These are phyloP conservation scores for Paramecium primaurelia DNA, from an alignment of 73 alveolate species.

Conservation along the genomic window DNA sequence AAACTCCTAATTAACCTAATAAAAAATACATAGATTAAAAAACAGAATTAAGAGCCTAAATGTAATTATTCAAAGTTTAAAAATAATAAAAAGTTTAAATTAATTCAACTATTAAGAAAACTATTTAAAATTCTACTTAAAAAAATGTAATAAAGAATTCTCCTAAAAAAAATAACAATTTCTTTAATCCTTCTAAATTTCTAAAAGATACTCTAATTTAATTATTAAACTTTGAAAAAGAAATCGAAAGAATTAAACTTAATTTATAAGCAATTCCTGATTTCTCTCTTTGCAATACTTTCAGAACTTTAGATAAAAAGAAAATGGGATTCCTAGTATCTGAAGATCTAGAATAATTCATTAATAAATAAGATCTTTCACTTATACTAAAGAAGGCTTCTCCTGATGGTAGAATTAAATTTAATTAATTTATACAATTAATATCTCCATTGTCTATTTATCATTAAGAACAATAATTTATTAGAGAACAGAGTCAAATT, in stretches of 20 bases:
- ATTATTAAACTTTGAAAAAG: neutral
- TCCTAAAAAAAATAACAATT: neutral
- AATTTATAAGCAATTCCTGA: neutral
- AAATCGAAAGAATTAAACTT: neutral
- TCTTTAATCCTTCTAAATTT: neutral
- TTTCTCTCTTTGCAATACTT: neutral
- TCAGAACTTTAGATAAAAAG: neutral
- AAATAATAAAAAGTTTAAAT: neutral
- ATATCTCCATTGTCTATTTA: neutral
- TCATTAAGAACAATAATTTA: neutral
- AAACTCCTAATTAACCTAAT: neutral
- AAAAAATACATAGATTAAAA: slow-evolving; percentile 6
- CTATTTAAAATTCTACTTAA: neutral
- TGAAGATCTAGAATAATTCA: neutral
- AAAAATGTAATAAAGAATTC: neutral
- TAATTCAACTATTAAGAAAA: neutral
- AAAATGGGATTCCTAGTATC: neutral
- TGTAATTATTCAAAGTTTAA: neutral
- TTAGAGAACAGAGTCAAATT: neutral
- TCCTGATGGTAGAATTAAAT: neutral
- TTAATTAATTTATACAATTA: neutral
- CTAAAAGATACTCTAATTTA: neutral
- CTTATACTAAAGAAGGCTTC: neutral
- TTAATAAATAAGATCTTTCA: neutral
- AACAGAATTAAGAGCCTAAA: slow-evolving; percentile 42